Base-by-base conservation (phyloP, 352 stramenopile genomes). In the Halophytophthora polymorphica region DNA sequence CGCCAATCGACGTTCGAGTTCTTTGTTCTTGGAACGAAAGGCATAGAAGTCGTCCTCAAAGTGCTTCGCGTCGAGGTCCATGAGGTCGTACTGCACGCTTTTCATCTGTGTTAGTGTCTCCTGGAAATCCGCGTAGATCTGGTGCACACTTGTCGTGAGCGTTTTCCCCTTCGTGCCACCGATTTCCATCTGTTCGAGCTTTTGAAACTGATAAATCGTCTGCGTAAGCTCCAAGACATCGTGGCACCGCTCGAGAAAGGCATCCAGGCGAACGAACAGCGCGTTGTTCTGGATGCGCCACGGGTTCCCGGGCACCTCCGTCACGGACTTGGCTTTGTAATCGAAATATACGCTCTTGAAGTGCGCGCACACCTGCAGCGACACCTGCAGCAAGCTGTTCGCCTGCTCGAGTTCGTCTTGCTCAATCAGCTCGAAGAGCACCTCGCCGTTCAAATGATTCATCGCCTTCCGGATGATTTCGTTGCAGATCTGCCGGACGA, bases 331-430 rank as follows among this genome's bases (percentile, higher is more conserved):
- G 3, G 79, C 83, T 53, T 97, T 97, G 77, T 97, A 97, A 56
- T 95, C 85, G 50, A 97, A 96, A 62, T 96, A 97, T 1, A 93
- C 82, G 17, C 78, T 86, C 62, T 97, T 97, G 53, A 97, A 96
- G 29, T 83, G 70, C 1, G 84, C 88, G 49, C 89, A 93, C 1
- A 97, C 83, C 33, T 88, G 71, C 3, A 97, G 65, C 19, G 72
- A 84, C 17, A 70, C 56, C 12, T 86, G 55, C 34, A 96, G 55
- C 76, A 87, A 90, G n/a, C 59, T 58, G 21, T 88, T 86, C 0
- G 82, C 82, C 22, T 80, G 65, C 22, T 90, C 79, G 22, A 88
- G 56, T 25, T 92, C 82, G 33, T 84, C 73, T 17, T 81, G 58
- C 14, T 93, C 85, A 18, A 95, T 83, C 8, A 96, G 50, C 28